These are phyloP conservation scores for Ophiostoma ulmi DNA, from an alignment of 2,329 filamentous ascomycete genomes.

Conservation along the genomic window DNA sequence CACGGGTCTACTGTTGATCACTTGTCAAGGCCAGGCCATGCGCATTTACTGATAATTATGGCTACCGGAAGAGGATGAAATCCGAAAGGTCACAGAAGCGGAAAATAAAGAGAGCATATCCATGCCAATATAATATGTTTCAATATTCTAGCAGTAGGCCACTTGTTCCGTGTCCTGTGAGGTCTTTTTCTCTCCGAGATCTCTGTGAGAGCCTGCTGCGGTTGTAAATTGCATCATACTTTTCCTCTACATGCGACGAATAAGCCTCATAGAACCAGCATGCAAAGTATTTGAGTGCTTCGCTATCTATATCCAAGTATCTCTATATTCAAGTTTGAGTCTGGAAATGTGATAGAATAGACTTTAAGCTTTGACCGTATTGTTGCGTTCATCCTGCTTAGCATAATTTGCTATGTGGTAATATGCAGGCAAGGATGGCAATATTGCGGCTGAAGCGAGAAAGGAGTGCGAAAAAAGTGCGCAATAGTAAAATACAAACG, in stretches of 20 bases:
- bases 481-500: neutral
- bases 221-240: neutral
- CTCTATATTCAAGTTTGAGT: neutral
- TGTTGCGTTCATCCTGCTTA: neutral
- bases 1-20: neutral
- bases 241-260: neutral
- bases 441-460: neutral
- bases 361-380: neutral
- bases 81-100: neutral
- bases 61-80: neutral
- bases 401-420: neutral
- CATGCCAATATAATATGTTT: neutral
- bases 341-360: neutral
- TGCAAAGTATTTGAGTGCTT: neutral
- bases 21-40: neutral
- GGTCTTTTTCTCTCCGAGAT: too few relatives aligned
- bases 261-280: neutral
- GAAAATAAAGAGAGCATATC: neutral
- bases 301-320: neutral
- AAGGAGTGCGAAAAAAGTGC: neutral
- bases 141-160: neutral
- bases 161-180: too few relatives aligned
- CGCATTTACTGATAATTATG: neutral
- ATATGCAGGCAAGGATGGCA: neutral
- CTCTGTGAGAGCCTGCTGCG: too few relatives aligned